A percentile compares a stretch with the other conserved stretches of the same genome.
Conservation (phyloP, 2,329 filamentous ascomycete genomes). For the Ophiostoma pallidulum region DNA sequence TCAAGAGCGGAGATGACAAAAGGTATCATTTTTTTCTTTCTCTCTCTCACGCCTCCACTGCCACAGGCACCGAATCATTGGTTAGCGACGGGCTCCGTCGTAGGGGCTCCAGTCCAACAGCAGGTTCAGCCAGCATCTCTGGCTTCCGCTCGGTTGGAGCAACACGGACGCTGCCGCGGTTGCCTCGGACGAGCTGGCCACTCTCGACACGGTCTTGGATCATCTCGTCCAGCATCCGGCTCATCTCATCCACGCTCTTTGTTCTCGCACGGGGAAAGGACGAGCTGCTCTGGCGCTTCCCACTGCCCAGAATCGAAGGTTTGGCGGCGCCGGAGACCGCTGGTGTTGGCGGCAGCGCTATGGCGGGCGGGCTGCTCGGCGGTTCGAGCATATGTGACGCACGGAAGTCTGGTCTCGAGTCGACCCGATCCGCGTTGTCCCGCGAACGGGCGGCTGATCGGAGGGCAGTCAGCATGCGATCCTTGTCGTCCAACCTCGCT, state of each 20-base stretch:
- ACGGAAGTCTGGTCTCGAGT: conserved; percentile 24
- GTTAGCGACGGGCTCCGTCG: conserved; percentile 21
- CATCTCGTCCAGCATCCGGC: conserved; percentile 90
- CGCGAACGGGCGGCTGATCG: conserved; percentile 77
- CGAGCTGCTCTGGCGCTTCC: conserved; percentile 9
- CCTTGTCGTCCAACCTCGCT: conserved; percentile 84
- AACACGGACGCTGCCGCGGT: conserved; percentile 57
- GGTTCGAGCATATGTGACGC: conserved; percentile 26
- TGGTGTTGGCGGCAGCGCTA: conserved; percentile 18
- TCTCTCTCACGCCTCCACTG: conserved; percentile 19
- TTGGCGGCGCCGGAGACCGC: neutral
- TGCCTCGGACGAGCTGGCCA: conserved; percentile 59
- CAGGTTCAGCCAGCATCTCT: conserved; percentile 15
- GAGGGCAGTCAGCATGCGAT: conserved; percentile 82
- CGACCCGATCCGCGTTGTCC: conserved; percentile 60
- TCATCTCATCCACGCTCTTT: conserved; percentile 84
- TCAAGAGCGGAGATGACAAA: too few species aligned
- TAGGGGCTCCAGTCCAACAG: conserved; percentile 16
- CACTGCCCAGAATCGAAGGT: conserved; percentile 2
- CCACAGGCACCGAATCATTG: conserved; percentile 20
- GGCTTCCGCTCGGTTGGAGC: conserved; percentile 34
- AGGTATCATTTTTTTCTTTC: too few species aligned
- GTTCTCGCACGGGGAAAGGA: conserved; percentile 38
- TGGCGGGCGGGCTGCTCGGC: conserved; percentile 20
- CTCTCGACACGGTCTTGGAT: conserved; percentile 78